Percentiles rank a stretch among this genome's conserved stretches.
phyloP scores from a whole-genome alignment of 2,329 filamentous ascomycete species.

The Coniochaeta sp. region DNA sequence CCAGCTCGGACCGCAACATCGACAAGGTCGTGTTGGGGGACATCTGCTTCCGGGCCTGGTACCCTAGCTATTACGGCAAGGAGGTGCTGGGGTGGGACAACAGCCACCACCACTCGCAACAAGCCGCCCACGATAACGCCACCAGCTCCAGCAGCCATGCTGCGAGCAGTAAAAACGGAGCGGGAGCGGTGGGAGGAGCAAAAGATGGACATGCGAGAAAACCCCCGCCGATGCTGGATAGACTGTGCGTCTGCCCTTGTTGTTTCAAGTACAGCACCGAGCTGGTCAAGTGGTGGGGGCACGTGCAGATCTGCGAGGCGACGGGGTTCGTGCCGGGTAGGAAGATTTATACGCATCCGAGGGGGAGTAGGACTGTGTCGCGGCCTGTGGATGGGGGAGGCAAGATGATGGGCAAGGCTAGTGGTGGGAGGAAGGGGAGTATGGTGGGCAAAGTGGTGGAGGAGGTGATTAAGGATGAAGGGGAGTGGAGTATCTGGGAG shows the following conservation, averaged over 20 bases:
- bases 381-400: slow-evolving; percentile 18
- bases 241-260: slow-evolving; percentile 80
- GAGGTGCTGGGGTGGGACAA: slow-evolving; percentile 60
- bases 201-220: too few species aligned
- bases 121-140: too few species aligned
- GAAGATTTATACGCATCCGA: slow-evolving; percentile 64
- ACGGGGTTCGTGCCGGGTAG: slow-evolving; percentile 52
- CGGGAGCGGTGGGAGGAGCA: slow-evolving; percentile 22
- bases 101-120: slow-evolving; percentile 36
- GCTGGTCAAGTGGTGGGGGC: slow-evolving; percentile 49
- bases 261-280: slow-evolving; percentile 88
- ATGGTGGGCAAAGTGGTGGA: slow-evolving; percentile 29
- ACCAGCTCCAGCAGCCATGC: slow-evolving; percentile 6
- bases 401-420: slow-evolving; percentile 14
- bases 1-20: slow-evolving; percentile 63
- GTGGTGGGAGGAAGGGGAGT: slow-evolving; percentile 29
- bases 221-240: slow-evolving; percentile 45
- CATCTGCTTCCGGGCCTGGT: slow-evolving; percentile 83
- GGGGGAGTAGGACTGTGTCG: slow-evolving; percentile 27
- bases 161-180: slow-evolving; percentile 18
- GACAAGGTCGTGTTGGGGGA: slow-evolving; percentile 81
- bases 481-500: slow-evolving; percentile 82
- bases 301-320: slow-evolving; percentile 51
- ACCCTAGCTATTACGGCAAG: slow-evolving; percentile 82
- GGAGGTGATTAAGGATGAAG: slow-evolving; percentile 48